Evolutionary conservation across 192 early-diverging fungal genomes (phyloP), one percentile per base, ranked within the genome.

Genomic region (Backusella circina): DNA sequence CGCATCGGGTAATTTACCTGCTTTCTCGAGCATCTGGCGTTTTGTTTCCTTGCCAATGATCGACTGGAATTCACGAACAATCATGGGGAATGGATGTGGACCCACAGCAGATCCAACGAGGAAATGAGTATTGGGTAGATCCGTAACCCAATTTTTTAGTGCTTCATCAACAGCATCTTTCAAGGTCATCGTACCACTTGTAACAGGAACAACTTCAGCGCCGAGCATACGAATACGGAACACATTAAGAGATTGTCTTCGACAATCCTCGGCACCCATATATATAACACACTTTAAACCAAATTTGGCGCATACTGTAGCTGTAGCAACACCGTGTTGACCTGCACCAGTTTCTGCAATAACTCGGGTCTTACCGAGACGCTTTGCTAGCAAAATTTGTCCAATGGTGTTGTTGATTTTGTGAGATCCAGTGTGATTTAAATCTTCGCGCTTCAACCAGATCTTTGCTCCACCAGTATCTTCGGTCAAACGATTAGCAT

Each of bases 131-230:
- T 86, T 94, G 8, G 83, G 71, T 51, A 97, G 94, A 83, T 98
- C 98, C 67, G 95, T 93, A 67, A 98, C 96, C 96, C 96, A 97
- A 84, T 99, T 96, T 74, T 97, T 89, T 94, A 98, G 93, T 32
- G 98, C 98, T 82, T 97, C 98, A 82, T 99, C 98, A 79, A 98
- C 92, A 41, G 98, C 98, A 86, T 99, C 98, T 85, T 99, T 99
- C 70, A 98, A 90, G 7, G 97, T 98, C 74, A 81, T 79, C 47
- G 90, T 89, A 30, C 95, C 95, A 36, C 88, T 87, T 23, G 79
- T 80, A n/a, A 96, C 96, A 23, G 96, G 88, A 31, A 99, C 86
- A 35, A 99, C 97, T 31, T 90, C 91, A 38, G 95, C 98, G 68
- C 98, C 98, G 64, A 99, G 85, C 80, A 98, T 87, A 65, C 90